These are phyloP conservation scores for Solanum piurae DNA, from an alignment of 257 asterid species.

Conservation along the genomic window DNA sequence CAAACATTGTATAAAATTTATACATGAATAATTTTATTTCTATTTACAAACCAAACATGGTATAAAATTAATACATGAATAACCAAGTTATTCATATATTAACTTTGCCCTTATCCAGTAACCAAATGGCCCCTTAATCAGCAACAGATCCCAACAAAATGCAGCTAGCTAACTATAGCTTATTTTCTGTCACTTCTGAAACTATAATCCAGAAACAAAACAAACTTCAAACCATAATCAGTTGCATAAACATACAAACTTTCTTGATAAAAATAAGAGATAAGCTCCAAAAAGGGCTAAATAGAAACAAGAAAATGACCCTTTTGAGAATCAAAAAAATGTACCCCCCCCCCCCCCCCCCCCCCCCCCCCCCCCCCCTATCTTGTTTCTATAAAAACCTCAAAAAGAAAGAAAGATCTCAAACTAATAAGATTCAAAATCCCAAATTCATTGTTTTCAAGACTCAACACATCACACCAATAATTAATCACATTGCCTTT, in stretches of 20 bases:
- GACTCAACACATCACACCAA: too few relatives aligned
- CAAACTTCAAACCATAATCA: neutral
- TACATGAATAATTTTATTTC: too few relatives aligned
- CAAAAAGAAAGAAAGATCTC: neutral
- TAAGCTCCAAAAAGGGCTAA: neutral
- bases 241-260: neutral
- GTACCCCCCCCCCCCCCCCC: too few relatives aligned
- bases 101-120: too few relatives aligned
- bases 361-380: too few relatives aligned
- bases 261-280: neutral
- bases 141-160: neutral
- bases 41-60: too few relatives aligned
- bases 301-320: neutral
- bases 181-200: neutral
- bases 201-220: neutral
- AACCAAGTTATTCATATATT: too few relatives aligned
- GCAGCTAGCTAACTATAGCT: neutral
- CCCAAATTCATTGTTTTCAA: neutral
- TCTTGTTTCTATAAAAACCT: neutral
- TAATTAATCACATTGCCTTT: too few relatives aligned
- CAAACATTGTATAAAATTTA: too few relatives aligned
- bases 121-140: neutral
- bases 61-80: too few relatives aligned
- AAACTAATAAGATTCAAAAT: neutral
- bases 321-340: neutral